A percentile compares a stretch with the other conserved stretches of the same genome.
phyloP scores from a whole-genome alignment of 2,329 filamentous ascomycete genomes.

The Lasiodiplodia hormozganensis region DNA sequence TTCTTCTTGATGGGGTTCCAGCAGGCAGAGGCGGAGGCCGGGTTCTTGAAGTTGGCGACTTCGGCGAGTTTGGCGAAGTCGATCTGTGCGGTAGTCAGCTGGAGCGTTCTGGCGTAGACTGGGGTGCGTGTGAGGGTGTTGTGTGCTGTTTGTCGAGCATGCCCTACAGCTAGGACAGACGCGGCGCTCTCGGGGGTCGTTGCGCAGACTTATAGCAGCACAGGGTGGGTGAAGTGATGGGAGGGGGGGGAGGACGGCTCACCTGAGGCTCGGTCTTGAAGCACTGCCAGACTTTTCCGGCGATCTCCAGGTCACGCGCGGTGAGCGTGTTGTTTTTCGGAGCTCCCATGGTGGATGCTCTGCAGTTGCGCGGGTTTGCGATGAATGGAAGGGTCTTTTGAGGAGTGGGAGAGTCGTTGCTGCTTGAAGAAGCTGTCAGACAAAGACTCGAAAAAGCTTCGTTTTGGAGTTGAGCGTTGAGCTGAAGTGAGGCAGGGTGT shows the following conservation, averaged over 20 bases:
- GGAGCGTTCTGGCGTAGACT: background rate
- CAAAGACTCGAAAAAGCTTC: background rate
- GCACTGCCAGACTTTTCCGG: slow-evolving; percentile 6
- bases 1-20: slow-evolving; percentile 29
- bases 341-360: slow-evolving; percentile 1
- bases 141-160: no score
- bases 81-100: background rate
- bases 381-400: background rate
- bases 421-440: background rate
- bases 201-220: no score
- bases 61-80: slow-evolving; percentile 22
- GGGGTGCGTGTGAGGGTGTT: background rate
- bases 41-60: slow-evolving; percentile 26
- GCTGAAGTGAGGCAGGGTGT: background rate
- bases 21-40: slow-evolving; percentile 20
- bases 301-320: slow-evolving; percentile 20
- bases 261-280: slow-evolving; percentile 28
- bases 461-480: background rate
- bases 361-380: background rate
- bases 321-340: slow-evolving; percentile 6
- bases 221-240: no score
- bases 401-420: background rate
- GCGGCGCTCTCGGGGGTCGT: no score
- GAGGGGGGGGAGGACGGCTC: background rate
- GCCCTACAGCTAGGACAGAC: no score